Percentiles rank a stretch among this genome's conserved stretches.
Evolutionary conservation across 176 grass and related monocot species (phyloP).

Genomic region (Oryza punctata): DNA sequence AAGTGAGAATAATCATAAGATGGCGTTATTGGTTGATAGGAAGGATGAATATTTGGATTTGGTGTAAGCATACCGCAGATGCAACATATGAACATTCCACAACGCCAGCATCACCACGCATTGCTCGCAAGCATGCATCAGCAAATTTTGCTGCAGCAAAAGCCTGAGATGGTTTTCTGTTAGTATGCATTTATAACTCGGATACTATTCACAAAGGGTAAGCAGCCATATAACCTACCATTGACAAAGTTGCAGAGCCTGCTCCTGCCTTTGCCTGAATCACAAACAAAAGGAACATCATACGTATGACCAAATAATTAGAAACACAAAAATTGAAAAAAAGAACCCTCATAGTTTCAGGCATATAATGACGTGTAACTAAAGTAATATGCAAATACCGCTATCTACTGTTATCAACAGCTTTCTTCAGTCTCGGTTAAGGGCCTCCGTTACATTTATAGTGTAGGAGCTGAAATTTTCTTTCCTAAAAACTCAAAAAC

Average conservation of each 20-base stretch:
- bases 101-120: slow-evolving; percentile 76
- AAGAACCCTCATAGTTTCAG: neutral
- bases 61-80: slow-evolving; percentile 56
- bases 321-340: neutral
- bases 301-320: neutral
- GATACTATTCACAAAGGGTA: slow-evolving; percentile 10
- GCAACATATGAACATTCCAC: slow-evolving; percentile 89
- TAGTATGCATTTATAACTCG: slow-evolving; percentile 9
- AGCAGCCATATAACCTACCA: slow-evolving; percentile 57
- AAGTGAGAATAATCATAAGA: neutral
- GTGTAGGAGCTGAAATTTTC: neutral
- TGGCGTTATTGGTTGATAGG: neutral
- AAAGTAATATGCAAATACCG: slow-evolving; percentile 2
- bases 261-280: slow-evolving; percentile 95
- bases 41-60: neutral
- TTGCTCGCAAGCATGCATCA: slow-evolving; percentile 78
- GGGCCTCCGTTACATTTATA: neutral
- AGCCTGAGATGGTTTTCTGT: slow-evolving; percentile 47
- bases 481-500: neutral
- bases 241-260: slow-evolving; percentile 97
- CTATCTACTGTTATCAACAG: neutral
- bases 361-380: neutral
- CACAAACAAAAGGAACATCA: slow-evolving; percentile 20
- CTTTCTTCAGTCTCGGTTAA: neutral
- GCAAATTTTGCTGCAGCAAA: slow-evolving; percentile 88